Conservation (phyloP, 23 red algal species). For the Agarophyton chilense region DNA sequence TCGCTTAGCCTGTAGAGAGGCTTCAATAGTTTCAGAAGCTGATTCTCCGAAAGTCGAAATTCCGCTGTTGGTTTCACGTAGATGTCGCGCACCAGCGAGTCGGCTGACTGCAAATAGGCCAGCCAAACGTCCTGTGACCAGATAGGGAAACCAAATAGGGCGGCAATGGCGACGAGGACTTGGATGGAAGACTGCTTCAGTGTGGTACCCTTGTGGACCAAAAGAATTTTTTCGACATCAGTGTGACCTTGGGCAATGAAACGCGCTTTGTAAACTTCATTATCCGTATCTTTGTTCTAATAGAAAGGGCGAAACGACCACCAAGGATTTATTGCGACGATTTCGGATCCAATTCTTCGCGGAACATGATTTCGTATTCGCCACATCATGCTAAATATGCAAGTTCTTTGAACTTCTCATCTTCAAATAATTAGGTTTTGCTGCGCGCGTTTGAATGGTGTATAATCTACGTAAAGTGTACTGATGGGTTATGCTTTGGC, state of each 20-base stretch:
- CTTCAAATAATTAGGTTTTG: background rate
- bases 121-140: too few species aligned
- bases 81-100: too few species aligned
- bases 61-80: too few species aligned
- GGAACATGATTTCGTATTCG: slow-evolving; percentile 2
- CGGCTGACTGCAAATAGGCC: too few species aligned
- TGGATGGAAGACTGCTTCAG: slow-evolving; percentile 14
- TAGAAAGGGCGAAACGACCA: background rate
- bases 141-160: slow-evolving; percentile 26
- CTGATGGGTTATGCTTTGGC: background rate
- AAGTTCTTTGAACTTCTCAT: slow-evolving; percentile 28
- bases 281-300: slow-evolving; percentile 18
- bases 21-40: too few species aligned
- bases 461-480: slow-evolving; percentile 9
- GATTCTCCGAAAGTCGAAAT: too few species aligned
- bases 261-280: slow-evolving; percentile 20
- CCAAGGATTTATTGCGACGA: background rate
- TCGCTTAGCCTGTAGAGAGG: too few species aligned
- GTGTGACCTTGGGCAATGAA: slow-evolving; percentile 23
- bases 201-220: slow-evolving; percentile 26
- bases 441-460: background rate
- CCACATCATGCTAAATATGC: background rate
- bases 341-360: too few species aligned
- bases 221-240: too few species aligned
- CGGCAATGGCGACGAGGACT: slow-evolving; percentile 16